Evolutionary conservation across 768 basidiomycete genomes (phyloP), one percentile per base, ranked within the genome.

Genomic region (Rhizopogon vinicolor): DNA sequence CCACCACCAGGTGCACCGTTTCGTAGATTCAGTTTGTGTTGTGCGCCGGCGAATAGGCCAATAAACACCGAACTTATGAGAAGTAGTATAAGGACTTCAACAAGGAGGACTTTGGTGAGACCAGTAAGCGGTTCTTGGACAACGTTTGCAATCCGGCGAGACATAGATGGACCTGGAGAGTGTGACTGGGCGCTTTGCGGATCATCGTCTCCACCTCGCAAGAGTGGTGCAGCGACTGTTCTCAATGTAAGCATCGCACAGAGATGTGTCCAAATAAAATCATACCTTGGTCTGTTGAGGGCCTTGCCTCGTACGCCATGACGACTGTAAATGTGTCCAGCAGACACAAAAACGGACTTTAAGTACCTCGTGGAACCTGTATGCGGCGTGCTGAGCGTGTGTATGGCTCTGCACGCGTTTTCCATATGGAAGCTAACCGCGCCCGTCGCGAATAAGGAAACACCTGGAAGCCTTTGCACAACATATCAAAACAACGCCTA

Each of bases 21-120:
- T 44, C 74, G 75, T n/a, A 77, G 63, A 57, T 82, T 81, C 51
- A 93, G 78, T 58, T 84, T 86, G 65, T 90, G 87, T 67, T 92
- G 84, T 1, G 87, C 86, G 9, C 97, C 97, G 33, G 93, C 88
- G 69, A 94, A 98, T 5, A 99, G 76, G 9, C 96, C 96, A 58
- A 95, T 86, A 70, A 96, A 95, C n/a, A 91, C 78, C 7, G 91
- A 89, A 60, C 83, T 85, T 46, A 93, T 78, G 44, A 98, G 78
- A 13, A 98, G 78, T 45, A 99, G 78, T 28, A 89, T 69, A 57
- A 98, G 79, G 0, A 83, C 80, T 44, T 90, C 75, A 18, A 86
- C 75, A 10, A 93, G 83, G 1, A 98, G 84, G 51, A 92, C 75
- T 74, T 92, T 89, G 49, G 92, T 86, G 58, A 97, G 80, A 19